phyloP scores from a whole-genome alignment of 805 yeast genomes.

The Hanseniaspora meyeri region DNA sequence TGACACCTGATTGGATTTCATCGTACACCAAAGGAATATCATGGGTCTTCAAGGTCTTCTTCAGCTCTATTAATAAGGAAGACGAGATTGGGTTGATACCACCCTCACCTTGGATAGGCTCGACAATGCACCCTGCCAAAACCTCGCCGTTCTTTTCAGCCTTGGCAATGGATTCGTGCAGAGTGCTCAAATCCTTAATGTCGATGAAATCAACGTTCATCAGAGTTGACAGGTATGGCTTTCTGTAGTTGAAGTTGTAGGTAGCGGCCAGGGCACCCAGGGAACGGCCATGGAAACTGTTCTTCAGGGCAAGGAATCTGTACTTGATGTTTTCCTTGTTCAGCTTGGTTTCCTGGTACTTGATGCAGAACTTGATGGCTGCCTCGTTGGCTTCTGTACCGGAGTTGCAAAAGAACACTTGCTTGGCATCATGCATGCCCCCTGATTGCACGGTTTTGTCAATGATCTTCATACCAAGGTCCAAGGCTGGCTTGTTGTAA shows the following conservation, averaged over 20 bases:
- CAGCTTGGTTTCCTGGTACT: conserved; percentile 50
- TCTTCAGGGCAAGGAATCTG: conserved; percentile 76
- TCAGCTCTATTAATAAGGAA: conserved; percentile 55
- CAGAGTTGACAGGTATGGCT: conserved; percentile 81
- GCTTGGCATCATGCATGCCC: conserved; percentile 69
- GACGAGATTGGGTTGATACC: conserved; percentile 62
- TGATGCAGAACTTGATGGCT: conserved; percentile 68
- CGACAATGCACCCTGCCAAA: conserved; percentile 81
- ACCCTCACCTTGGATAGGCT: conserved; percentile 98
- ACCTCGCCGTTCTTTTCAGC: conserved; percentile 43
- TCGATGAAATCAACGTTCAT: conserved; percentile 56
- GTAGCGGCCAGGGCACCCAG: conserved; percentile 90
- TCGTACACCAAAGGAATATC: conserved; percentile 76
- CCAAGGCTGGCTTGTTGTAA: conserved; percentile 74
- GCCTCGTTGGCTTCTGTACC: conserved; percentile 78
- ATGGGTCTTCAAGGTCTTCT: conserved; percentile 41
- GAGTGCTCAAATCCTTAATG: conserved; percentile 26
- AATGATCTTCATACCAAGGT: conserved; percentile 59
- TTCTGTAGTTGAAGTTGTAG: conserved; percentile 83
- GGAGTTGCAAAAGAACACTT: conserved; percentile 58
- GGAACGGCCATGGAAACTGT: conserved; percentile 90
- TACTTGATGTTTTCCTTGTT: conserved; percentile 17
- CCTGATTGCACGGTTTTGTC: conserved; percentile 55
- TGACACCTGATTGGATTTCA: conserved; percentile 94
- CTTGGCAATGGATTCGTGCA: conserved; percentile 21